Evolutionary conservation across 2,329 filamentous ascomycete genomes (phyloP).

Genomic region (Trichoderma lentiforme): DNA sequence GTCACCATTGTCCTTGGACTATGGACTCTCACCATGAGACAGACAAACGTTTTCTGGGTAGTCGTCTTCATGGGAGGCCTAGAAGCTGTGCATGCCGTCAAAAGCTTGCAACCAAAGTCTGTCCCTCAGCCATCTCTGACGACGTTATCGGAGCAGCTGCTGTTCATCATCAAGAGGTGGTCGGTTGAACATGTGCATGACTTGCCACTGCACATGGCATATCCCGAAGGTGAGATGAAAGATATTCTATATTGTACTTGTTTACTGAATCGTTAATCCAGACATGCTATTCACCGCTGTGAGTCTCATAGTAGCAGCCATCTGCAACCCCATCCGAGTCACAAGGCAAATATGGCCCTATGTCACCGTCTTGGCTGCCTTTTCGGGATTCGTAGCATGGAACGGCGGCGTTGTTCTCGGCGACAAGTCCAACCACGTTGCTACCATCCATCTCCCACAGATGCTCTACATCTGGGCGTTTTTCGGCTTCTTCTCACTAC

Average conservation of each 20-base stretch:
- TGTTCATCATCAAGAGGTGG: conserved; percentile 42
- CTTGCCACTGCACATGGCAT: conserved; percentile 44
- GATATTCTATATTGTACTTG: neutral
- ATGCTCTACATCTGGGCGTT: conserved; percentile 96
- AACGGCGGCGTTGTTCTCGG: conserved; percentile 91
- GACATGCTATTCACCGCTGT: conserved; percentile 56
- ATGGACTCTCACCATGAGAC: conserved; percentile 70
- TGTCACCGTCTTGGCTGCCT: conserved; percentile 61
- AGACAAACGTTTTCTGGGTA: conserved; percentile 97
- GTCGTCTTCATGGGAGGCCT: conserved; percentile 69
- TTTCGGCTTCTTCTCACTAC: conserved; percentile 83
- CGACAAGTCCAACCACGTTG: conserved; percentile 94
- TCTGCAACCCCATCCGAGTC: conserved; percentile 47
- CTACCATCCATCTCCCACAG: conserved; percentile 83
- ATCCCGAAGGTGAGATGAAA: conserved; percentile 48
- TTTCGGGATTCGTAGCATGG: conserved; percentile 74
- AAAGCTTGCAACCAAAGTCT: conserved; percentile 37
- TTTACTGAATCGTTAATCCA: conserved; percentile 28
- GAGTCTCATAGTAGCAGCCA: conserved; percentile 60
- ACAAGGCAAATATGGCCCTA: conserved; percentile 54
- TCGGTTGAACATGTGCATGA: conserved; percentile 55
- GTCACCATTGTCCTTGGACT: conserved; percentile 56
- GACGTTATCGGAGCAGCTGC: conserved; percentile 34
- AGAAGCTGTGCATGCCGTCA: conserved; percentile 52
- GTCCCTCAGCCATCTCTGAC: conserved; percentile 31